A percentile compares a stretch with the other conserved stretches of the same genome.
Evolutionary conservation across 495 filamentous ascomycete genomes (phyloP).

Genomic region (Penicillium angulare): DNA sequence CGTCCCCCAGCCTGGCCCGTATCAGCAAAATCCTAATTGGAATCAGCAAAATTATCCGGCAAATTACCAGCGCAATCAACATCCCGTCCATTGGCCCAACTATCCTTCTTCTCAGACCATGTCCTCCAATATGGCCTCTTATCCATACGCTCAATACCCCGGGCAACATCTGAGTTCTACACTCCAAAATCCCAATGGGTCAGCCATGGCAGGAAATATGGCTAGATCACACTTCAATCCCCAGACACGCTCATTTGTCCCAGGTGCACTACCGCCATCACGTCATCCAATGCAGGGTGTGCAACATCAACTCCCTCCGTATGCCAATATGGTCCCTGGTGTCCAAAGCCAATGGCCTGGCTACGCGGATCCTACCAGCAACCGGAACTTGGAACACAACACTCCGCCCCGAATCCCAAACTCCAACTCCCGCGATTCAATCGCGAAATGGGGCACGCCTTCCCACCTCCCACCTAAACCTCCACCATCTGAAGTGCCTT

Average conservation of each 20-base stretch:
- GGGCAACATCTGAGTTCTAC: slow-evolving; percentile 63
- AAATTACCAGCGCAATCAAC: slow-evolving; percentile 42
- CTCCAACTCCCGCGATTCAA: slow-evolving; percentile 35
- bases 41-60: slow-evolving; percentile 33
- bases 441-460: slow-evolving; percentile 56
- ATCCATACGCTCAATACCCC: slow-evolving; percentile 76
- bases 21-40: slow-evolving; percentile 34
- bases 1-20: slow-evolving; percentile 30
- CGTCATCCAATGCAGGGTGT: slow-evolving; percentile 32
- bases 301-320: slow-evolving; percentile 33
- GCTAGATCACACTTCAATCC: slow-evolving; percentile 86
- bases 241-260: slow-evolving; percentile 86
- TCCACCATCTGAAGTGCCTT: slow-evolving; percentile 51
- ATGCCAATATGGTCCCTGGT: slow-evolving; percentile 24
- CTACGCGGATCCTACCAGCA: slow-evolving; percentile 32
- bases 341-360: slow-evolving; percentile 33
- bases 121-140: slow-evolving; percentile 52
- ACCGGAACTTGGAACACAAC: slow-evolving; percentile 14
- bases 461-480: slow-evolving; percentile 55
- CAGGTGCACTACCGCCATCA: slow-evolving; percentile 35
- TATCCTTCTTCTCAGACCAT: slow-evolving; percentile 31
- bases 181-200: slow-evolving; percentile 58
- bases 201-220: slow-evolving; percentile 79
- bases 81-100: slow-evolving; percentile 37
- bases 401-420: slow-evolving; percentile 19